Evolutionary conservation across 495 filamentous ascomycete species (phyloP), one percentile per base, ranked within the genome.

Genomic region (Penicillium manginii): DNA sequence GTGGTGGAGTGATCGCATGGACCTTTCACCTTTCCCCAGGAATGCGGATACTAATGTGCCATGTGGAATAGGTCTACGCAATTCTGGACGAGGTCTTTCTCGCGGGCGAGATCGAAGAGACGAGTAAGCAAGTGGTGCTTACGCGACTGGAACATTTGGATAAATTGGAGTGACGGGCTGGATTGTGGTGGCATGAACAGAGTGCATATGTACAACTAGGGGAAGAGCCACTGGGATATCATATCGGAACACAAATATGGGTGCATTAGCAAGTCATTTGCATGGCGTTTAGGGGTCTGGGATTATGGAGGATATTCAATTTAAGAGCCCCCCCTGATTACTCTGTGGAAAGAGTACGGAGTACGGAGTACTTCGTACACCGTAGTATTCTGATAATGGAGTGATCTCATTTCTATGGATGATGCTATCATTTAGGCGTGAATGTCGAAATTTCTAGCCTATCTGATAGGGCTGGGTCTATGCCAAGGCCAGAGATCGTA

Each of bases 1-100:
- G 21, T 42, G 47, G 21, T 21, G 15, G 29, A 12, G 29, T 9
- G 18, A 29, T 29, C 2, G 40, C 17, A 17, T 17, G 40, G 17
- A 19, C 40, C 17, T 17, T 43, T 43, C 15, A 29, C 4, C 26
- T 29, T 29, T 29, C 26, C 26, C 17, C 8, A 6, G 40, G 15
- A 43, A 37, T 22, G 12, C 19, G 9, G 10, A 40, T 57, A 31
- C 55, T 61, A 31, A 58, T 61, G 23, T 32, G 21, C 40, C 17
- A 29, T 43, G 22, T 51, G 23, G 5, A 57, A 45, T 79, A 96
- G 88, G 94, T 97, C 55, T 98, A 98, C 77, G 96, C 96, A 17
- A 98, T 98, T 55, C 84, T 98, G 35, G 94, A 98, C 72, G 94
- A 98, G 73, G 91, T 98, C 52, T 96, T 91, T 81, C 86, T 98